phyloP scores from a whole-genome alignment of 176 grass and related monocot species.

The Bolboschoenus planiculmis region DNA sequence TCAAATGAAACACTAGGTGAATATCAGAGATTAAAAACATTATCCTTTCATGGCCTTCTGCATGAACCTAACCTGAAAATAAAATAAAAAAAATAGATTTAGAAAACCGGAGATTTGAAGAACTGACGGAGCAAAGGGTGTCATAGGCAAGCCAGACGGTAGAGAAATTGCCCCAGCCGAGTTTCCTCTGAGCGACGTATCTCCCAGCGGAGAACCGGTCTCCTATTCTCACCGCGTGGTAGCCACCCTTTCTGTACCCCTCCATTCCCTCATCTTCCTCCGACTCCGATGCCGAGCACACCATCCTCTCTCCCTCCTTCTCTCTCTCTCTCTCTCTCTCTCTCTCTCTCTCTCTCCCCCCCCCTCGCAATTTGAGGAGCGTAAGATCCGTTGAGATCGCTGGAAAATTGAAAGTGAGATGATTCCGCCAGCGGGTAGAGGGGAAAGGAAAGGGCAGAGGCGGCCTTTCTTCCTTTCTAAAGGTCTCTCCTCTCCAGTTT shows the following conservation, averaged over 20 bases:
- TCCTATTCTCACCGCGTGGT: constrained; percentile 70
- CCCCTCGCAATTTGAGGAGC: not conserved
- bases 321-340: constrained; percentile 2
- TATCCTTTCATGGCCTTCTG: not conserved
- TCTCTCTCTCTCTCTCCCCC: constrained; percentile 6
- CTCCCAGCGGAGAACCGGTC: constrained; percentile 74
- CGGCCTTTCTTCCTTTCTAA: not conserved
- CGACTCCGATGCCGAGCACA: constrained; percentile 46
- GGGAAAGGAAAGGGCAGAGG: not conserved
- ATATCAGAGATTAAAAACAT: not conserved
- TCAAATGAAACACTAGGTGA: not conserved
- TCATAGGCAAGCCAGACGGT: constrained; percentile 99
- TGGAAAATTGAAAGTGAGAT: not conserved
- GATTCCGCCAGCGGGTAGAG: not conserved
- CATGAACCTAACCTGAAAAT: constrained; percentile 10
- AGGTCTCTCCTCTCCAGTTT: not conserved
- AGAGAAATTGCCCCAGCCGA: constrained; percentile 94
- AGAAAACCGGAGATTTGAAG: not conserved
- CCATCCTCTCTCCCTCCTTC: not conserved
- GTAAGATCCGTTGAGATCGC: constrained; percentile 1
- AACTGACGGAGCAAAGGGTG: constrained; percentile 51
- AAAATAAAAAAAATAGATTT: constrained; percentile 20
- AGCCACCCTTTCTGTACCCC: constrained; percentile 83
- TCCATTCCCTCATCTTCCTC: constrained; percentile 77
- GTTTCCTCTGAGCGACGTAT: constrained; percentile 85